Base-by-base conservation (phyloP, 1,284 basidiomycete species). In the Boletellus dicymbophilus region DNA sequence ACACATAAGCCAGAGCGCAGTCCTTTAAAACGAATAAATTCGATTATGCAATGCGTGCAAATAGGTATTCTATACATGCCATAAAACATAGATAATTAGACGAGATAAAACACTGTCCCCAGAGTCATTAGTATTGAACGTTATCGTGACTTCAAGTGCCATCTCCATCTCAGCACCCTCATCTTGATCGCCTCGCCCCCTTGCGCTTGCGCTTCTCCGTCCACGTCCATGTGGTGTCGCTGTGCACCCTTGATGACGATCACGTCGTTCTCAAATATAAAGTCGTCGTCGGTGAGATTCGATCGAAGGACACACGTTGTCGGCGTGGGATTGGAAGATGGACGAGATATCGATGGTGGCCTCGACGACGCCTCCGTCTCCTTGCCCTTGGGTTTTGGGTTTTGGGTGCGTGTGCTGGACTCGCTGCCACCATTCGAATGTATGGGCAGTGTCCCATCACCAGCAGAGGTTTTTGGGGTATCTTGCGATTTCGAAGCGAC, bases 141-240 rank as follows among this genome's bases (percentile, higher is more conserved):
- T 16, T 22, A 37, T 54, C 50, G 55, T 8, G 39, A n/a, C n/a
- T 18, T 37, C 7, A 20, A n/a, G 37, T 56, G 44, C 62, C 66
- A 65, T 28, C 60, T 38, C 66, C 62, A 65, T 38, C 62, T 53
- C 33, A 61, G 40, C 45, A 66, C 66, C 48, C 53, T 51, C 41
- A 68, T 48, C 36, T 46, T 39, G 20, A 68, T 25, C 13, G n/a
- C n/a, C n/a, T n/a, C n/a, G n/a, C n/a, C n/a, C n/a, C 39, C 33
- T 18, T 46, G 30, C 15, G 28, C 30, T 5, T 27, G 16, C 10
- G 18, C 23, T 4, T 48, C 52, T 12, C 36, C 52, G 18, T 63
- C 61, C 0, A 61, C 41, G 2, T 18, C 42, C 54, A 63, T 63
- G 5, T 37, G 39, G 6, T 6, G 40, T 28, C 28, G 22, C n/a